These are phyloP conservation scores for Narthecium ossifragum DNA, from an alignment of 106 monocot genomes.

Conservation along the genomic window DNA sequence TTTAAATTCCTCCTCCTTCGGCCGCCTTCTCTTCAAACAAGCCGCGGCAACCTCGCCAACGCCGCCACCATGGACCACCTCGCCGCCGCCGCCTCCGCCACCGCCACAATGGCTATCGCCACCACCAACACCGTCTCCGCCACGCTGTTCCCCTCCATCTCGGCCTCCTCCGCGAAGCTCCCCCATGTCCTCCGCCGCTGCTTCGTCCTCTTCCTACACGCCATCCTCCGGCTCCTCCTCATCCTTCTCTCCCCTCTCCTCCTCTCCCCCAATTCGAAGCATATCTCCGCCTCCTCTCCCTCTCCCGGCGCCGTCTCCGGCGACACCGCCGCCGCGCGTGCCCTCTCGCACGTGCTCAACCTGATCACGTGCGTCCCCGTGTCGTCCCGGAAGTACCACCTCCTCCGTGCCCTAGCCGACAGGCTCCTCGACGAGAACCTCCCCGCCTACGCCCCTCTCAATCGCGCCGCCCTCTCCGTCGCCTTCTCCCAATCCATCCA, in stretches of 20 bases:
- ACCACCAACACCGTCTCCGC: conserved; percentile 3
- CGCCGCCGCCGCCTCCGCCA: conserved; percentile 7
- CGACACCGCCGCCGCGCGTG: conserved; percentile 17
- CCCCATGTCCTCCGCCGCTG: background rate
- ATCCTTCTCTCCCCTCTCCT: background rate
- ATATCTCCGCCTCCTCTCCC: background rate
- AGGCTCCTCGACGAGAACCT: conserved; percentile 58
- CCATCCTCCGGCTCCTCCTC: conserved; percentile 4
- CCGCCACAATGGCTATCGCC: conserved; percentile 7
- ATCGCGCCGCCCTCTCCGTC: conserved; percentile 20
- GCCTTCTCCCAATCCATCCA: conserved; percentile 36
- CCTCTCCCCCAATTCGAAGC: background rate
- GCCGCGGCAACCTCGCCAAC: conserved; percentile 5
- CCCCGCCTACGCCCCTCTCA: conserved; percentile 32
- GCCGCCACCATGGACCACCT: conserved; percentile 5
- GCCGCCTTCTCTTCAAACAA: too few relatives aligned
- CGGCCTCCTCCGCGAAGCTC: background rate
- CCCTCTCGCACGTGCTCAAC: conserved; percentile 48
- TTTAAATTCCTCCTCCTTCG: too few relatives aligned
- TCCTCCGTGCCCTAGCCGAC: conserved; percentile 56
- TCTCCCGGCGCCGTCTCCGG: background rate
- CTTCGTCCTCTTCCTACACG: conserved; percentile 18
- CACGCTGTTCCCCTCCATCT: background rate
- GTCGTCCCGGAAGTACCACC: conserved; percentile 59
- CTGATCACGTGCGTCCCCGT: conserved; percentile 39